Evolutionary conservation across 345 rosid species (phyloP).

Genomic region (Salix caprea): DNA sequence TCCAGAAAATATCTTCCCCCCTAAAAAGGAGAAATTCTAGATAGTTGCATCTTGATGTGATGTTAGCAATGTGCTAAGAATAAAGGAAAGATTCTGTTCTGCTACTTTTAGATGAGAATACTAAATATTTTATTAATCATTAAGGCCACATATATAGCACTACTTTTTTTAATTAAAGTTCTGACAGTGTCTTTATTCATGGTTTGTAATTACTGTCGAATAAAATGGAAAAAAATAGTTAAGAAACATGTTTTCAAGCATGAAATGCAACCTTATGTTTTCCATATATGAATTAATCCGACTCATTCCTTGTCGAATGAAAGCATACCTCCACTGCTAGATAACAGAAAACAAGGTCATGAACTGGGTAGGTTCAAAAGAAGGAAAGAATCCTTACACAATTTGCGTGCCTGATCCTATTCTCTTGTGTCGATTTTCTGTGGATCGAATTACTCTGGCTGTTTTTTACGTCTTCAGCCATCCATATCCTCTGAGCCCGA

Average conservation of each 20-base stretch:
- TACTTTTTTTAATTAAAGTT: not conserved
- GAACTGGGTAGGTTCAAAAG: not conserved
- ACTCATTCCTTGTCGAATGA: not conserved
- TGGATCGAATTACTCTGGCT: slow-evolving; percentile 49
- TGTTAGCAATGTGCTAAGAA: not conserved
- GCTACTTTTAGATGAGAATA: not conserved
- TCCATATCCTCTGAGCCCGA: slow-evolving; percentile 54
- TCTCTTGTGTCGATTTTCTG: slow-evolving; percentile 47
- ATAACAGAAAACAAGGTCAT: not conserved
- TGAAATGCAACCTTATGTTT: not conserved
- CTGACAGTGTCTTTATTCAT: not conserved
- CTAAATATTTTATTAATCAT: not conserved
- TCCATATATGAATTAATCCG: not conserved
- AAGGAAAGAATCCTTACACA: slow-evolving; percentile 32
- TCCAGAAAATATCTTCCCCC: not conserved
- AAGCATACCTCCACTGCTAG: not conserved
- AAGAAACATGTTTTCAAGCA: not conserved
- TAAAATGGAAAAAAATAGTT: not conserved
- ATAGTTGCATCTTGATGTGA: not conserved
- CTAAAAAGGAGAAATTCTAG: not conserved
- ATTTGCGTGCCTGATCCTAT: slow-evolving; percentile 28
- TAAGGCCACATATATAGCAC: not conserved
- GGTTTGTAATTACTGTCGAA: not conserved
- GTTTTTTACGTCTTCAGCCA: slow-evolving; percentile 44
- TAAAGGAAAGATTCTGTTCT: not conserved